These are phyloP conservation scores for Russula olivacea DNA, from an alignment of 768 basidiomycete species.

Conservation along the genomic window DNA sequence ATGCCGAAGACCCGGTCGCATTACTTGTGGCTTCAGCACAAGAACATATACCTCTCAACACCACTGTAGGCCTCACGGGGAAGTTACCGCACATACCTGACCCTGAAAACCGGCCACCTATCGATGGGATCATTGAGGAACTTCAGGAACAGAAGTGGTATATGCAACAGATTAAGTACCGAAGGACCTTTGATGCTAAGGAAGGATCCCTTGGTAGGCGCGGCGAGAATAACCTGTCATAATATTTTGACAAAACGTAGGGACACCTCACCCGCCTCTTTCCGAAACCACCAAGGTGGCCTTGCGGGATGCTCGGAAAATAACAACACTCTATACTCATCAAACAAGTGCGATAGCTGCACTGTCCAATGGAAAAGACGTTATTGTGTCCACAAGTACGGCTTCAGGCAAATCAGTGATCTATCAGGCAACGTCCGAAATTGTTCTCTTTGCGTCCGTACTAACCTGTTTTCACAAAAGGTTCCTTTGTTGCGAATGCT, in stretches of 20 bases:
- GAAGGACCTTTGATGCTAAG: constrained; percentile 49
- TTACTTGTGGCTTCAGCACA: constrained; percentile 62
- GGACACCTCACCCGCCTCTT: constrained; percentile 48
- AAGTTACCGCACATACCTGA: constrained; percentile 30
- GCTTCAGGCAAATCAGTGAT: constrained; percentile 88
- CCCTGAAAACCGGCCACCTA: constrained; percentile 50
- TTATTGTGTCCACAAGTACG: constrained; percentile 86
- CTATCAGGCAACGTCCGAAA: constrained; percentile 54
- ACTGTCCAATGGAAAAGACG: constrained; percentile 52
- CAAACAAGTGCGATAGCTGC: constrained; percentile 70
- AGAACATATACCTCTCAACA: constrained; percentile 67
- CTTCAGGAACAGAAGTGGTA: constrained; percentile 59
- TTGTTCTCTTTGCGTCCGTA: background rate
- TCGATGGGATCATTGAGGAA: constrained; percentile 54
- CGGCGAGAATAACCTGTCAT: background rate
- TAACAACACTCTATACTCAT: constrained; percentile 57
- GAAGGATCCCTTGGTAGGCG: constrained; percentile 46
- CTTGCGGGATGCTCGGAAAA: constrained; percentile 51
- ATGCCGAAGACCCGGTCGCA: constrained; percentile 52
- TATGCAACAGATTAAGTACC: constrained; percentile 57
- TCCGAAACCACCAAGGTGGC: constrained; percentile 53
- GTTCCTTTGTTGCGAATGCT: constrained; percentile 65
- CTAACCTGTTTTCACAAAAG: constrained; percentile 32
- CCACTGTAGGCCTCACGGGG: constrained; percentile 35
- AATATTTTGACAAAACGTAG: constrained; percentile 30